Evolutionary conservation across 495 filamentous ascomycete species (phyloP), one percentile per base, ranked within the genome.

Genomic region (Trichoderma gamsii): DNA sequence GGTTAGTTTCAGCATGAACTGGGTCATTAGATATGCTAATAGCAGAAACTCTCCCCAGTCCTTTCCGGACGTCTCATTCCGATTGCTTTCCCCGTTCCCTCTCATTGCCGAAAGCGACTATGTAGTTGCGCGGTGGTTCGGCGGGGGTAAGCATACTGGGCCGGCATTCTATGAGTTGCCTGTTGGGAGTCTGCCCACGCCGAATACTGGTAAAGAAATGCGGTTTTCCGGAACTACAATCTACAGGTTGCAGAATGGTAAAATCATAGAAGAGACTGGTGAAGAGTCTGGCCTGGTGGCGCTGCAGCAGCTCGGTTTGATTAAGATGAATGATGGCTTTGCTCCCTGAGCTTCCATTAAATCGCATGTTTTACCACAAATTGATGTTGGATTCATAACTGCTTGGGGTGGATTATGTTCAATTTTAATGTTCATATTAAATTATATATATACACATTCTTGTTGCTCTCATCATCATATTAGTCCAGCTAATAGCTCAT

Each of bases 51-150:
- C 8, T 3, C 21, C 8, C 51, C 21, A 56, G 51, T 16, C 51
- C 1, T 56, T 56, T 56, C 51, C 51, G 4, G 51, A 56, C 51
- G 21, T 56, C 2, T 56, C 51, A 23, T 56, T 56, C 9, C 16
- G 51, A 25, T 25, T 56, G 21, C 51, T 56, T 21, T 56, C 51
- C 4, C 51, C 51, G 4, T 56, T 56, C 8, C 51, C 51, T 21
- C 21, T 56, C 4, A 56, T 56, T 56, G 51, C 51, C n/a, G 51
- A 56, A 25, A 23, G n/a, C 8, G n/a, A 56, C 9, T 56, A 56
- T 23, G 51, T 56, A n/a, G 51, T 56, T n/a, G 51, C 51, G n/a
- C 51, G 51, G 18, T 56, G 51, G 51, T 56, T 56, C 21, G 51
- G 51, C 25, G 51, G 51, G 16, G 51, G 51, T 0, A 56, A 56